Conservation (phyloP, 148 eudicot species). For the Rhododendron griersonianum region DNA sequence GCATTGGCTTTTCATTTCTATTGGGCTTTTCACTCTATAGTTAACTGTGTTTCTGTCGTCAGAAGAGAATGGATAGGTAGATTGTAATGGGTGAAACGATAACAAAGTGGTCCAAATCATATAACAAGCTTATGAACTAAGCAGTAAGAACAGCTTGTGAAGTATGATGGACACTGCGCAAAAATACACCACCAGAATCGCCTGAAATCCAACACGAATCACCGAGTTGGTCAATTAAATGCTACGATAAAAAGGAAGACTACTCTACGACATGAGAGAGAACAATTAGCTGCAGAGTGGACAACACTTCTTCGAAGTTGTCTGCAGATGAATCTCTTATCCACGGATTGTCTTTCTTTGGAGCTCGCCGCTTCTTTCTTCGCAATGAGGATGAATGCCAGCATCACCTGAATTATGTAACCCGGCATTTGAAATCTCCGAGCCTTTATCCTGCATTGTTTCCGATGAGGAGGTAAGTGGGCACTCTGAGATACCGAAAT, state of each 20-base stretch:
- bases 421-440: constrained; percentile 7
- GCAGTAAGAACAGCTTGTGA: not conserved
- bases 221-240: not conserved
- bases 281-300: not conserved
- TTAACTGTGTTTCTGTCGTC: not conserved
- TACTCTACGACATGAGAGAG: not conserved
- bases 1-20: not conserved
- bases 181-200: not conserved
- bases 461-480: constrained; percentile 22
- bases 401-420: constrained; percentile 10
- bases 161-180: not conserved
- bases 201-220: not conserved
- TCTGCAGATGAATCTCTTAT: not conserved
- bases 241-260: not conserved
- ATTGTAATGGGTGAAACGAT: not conserved
- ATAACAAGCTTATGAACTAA: not conserved
- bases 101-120: not conserved
- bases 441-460: not conserved
- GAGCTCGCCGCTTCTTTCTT: constrained; percentile 1
- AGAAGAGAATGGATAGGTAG: not conserved
- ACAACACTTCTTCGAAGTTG: not conserved
- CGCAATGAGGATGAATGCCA: constrained; percentile 1
- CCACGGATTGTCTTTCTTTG: not conserved
- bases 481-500: constrained; percentile 5
- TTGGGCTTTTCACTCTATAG: not conserved